Evolutionary conservation across 345 rosid species (phyloP).

Genomic region (Ceriops tagal): DNA sequence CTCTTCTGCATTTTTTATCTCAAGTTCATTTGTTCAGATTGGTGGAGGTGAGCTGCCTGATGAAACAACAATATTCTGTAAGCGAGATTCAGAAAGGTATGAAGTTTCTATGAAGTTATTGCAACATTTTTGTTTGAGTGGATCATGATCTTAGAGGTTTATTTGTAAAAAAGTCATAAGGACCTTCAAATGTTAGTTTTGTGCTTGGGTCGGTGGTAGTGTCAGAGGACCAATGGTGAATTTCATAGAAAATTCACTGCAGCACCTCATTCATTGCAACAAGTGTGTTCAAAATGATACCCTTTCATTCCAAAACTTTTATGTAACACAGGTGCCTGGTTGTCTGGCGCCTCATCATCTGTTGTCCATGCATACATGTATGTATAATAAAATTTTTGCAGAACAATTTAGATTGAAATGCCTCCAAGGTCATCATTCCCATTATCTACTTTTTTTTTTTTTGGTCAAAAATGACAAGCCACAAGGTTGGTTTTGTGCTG

Average conservation of each 20-base stretch:
- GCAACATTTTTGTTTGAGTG: background rate
- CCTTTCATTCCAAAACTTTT: background rate
- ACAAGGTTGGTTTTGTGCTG: constrained; percentile 12
- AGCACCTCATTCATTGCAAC: background rate
- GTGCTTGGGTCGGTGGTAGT: background rate
- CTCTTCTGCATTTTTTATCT: constrained; percentile 15
- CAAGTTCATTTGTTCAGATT: constrained; percentile 48
- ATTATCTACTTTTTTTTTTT: background rate
- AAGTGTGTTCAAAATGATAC: too few species aligned
- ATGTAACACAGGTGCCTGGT: background rate
- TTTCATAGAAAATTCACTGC: background rate
- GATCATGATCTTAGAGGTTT: constrained; percentile 12
- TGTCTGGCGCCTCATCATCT: background rate
- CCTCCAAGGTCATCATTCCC: constrained; percentile 6
- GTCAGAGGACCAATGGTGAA: background rate
- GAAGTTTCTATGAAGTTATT: constrained; percentile 6
- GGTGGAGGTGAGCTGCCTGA: constrained; percentile 91
- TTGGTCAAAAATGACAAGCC: background rate
- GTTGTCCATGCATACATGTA: background rate
- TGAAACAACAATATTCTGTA: constrained; percentile 76
- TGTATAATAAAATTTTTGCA: background rate
- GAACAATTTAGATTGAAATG: constrained; percentile 10
- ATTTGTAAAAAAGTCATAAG: constrained; percentile 2
- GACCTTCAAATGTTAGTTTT: background rate
- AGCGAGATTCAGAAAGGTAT: constrained; percentile 96